Percentiles rank a stretch among this genome's conserved stretches.
phyloP scores from a whole-genome alignment of 305 asterid genomes.

The Andrographis paniculata region DNA sequence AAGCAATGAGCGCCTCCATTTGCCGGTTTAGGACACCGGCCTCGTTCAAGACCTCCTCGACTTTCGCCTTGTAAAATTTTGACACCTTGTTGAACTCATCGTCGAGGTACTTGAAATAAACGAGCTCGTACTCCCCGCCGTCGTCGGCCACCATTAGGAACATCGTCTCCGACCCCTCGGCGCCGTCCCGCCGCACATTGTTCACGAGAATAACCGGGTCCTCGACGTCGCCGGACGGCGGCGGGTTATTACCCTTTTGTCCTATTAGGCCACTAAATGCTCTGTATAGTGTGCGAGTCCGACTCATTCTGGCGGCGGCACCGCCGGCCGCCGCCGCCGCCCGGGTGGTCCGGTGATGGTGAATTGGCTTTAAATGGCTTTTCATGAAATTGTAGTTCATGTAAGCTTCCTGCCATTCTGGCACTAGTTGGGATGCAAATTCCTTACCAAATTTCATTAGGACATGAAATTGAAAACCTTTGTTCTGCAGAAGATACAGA shows the following conservation, averaged over 20 bases:
- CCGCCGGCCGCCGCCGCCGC: no score
- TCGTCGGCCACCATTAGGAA: slow-evolving; percentile 31
- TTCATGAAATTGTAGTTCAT: slow-evolving; percentile 31
- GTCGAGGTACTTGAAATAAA: slow-evolving; percentile 48
- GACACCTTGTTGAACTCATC: slow-evolving; percentile 59
- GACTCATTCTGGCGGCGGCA: slow-evolving; percentile 14
- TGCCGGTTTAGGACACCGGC: slow-evolving; percentile 55
- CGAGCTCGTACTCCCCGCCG: slow-evolving; percentile 56
- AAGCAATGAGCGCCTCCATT: slow-evolving; percentile 74
- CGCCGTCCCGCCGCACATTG: slow-evolving; percentile 23
- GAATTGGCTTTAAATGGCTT: slow-evolving; percentile 26
- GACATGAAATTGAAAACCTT: no score
- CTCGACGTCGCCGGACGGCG: slow-evolving; percentile 20
- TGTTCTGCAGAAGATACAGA: no score
- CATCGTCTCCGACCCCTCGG: slow-evolving; percentile 32
- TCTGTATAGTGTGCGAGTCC: slow-evolving; percentile 26
- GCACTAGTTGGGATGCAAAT: slow-evolving; percentile 42
- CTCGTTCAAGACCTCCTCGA: slow-evolving; percentile 45
- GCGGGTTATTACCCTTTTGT: slow-evolving; percentile 5
- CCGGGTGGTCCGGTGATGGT: slow-evolving; percentile 17
- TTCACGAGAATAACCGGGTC: slow-evolving; percentile 31
- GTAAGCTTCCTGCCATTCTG: slow-evolving; percentile 53
- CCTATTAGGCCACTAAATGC: slow-evolving; percentile 44
- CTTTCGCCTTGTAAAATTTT: slow-evolving; percentile 41
- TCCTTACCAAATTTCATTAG: slow-evolving; percentile 58